Evolutionary conservation across 164 flowering plant species (phyloP).

Genomic region (Annona cherimola): DNA sequence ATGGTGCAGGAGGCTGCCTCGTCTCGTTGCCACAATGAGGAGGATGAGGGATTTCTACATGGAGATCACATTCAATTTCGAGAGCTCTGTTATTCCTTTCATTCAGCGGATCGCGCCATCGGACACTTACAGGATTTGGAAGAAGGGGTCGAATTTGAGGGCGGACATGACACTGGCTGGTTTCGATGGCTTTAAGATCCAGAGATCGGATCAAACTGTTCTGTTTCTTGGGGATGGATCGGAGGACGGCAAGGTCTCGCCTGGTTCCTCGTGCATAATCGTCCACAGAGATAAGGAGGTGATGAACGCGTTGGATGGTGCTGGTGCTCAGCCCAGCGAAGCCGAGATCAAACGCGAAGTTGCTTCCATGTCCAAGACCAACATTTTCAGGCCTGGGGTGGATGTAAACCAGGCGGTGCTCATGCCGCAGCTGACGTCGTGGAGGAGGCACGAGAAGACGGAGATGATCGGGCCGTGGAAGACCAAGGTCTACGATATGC

Average conservation of each 20-base stretch:
- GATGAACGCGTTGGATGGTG: conserved; percentile 87
- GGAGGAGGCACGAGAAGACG: conserved; percentile 81
- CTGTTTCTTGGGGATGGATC: conserved; percentile 90
- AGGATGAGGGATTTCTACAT: conserved; percentile 90
- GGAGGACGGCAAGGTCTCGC: conserved; percentile 70
- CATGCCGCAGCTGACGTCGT: conserved; percentile 71
- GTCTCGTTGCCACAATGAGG: conserved; percentile 56
- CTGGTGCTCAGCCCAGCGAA: conserved; percentile 65
- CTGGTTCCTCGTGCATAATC: conserved; percentile 71
- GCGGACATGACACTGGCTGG: conserved; percentile 95
- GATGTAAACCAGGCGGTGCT: conserved; percentile 90
- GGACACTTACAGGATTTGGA: conserved; percentile 88
- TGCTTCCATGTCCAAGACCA: conserved; percentile 80
- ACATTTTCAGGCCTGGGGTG: conserved; percentile 85
- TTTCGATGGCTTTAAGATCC: conserved; percentile 82
- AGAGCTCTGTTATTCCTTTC: conserved; percentile 92
- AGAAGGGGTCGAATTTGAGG: conserved; percentile 76
- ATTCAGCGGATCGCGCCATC: conserved; percentile 84
- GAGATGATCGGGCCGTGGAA: conserved; percentile 80
- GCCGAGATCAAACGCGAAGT: conserved; percentile 76
- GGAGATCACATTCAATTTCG: conserved; percentile 86
- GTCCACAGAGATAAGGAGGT: conserved; percentile 80
- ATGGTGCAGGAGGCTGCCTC: conserved; percentile 89
- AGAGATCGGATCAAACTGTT: conserved; percentile 79
- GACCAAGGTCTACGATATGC: conserved; percentile 88